Evolutionary conservation across 2,329 filamentous ascomycete species (phyloP).

Genomic region (Pseudocercospora musae): DNA sequence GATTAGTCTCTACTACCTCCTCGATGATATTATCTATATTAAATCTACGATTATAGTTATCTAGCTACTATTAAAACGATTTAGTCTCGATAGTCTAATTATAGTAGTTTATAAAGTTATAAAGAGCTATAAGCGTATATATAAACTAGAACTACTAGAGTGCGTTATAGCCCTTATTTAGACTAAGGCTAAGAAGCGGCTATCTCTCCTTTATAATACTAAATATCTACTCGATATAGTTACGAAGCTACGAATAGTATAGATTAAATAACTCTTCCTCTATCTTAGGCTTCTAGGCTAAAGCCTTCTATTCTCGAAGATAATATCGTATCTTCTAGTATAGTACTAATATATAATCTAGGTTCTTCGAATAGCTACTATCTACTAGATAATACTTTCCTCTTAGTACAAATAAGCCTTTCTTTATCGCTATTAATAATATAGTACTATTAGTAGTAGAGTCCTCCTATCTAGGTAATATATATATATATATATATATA

Average conservation of each 20-base stretch:
- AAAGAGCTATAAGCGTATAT: neutral
- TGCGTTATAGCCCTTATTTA: neutral
- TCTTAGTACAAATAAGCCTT: neutral
- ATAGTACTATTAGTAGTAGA: neutral
- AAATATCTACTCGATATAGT: neutral
- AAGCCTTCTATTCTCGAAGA: neutral
- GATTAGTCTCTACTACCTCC: neutral
- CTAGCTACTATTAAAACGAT: no score
- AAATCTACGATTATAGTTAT: neutral
- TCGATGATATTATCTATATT: neutral
- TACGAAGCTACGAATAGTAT: neutral
- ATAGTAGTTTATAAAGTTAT: neutral
- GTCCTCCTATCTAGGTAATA: neutral
- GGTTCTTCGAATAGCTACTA: constrained; percentile 2
- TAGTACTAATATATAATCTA: neutral
- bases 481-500: no score
- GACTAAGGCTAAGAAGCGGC: neutral
- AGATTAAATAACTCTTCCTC: neutral
- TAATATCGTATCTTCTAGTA: constrained; percentile 1
- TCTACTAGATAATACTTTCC: neutral
- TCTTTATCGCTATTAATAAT: neutral
- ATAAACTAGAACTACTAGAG: neutral
- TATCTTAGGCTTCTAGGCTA: neutral
- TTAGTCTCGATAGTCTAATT: neutral
- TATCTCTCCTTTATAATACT: constrained; percentile 6